These are phyloP conservation scores for Funneliformis geosporum DNA, from an alignment of 192 early-diverging fungal genomes.

Conservation along the genomic window DNA sequence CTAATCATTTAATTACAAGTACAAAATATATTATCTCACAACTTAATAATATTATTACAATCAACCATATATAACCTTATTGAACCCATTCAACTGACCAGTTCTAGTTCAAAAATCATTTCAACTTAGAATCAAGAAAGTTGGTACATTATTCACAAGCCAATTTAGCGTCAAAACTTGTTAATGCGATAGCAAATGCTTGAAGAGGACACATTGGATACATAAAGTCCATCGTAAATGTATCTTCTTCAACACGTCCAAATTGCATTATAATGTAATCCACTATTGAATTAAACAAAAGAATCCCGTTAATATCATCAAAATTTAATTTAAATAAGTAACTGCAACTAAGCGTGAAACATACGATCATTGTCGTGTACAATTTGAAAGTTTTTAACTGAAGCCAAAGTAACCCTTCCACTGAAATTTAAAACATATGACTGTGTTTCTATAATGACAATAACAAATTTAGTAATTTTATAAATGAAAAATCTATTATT, in stretches of 20 bases:
- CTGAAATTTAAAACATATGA: constrained; percentile 95
- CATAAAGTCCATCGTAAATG: constrained; percentile 88
- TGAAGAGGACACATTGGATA: constrained; percentile 89
- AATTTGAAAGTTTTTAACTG: constrained; percentile 98
- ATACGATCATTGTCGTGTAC: constrained; percentile 87
- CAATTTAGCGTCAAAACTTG: constrained; percentile 88
- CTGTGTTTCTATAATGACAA: constrained; percentile 63
- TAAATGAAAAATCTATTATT: neutral
- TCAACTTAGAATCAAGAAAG: too few relatives aligned
- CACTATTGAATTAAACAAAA: constrained; percentile 48
- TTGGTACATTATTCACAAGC: constrained; percentile 74
- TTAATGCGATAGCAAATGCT: constrained; percentile 88
- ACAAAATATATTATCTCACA: too few relatives aligned
- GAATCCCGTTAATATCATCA: too few relatives aligned
- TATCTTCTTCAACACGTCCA: constrained; percentile 72
- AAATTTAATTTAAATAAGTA: too few relatives aligned
- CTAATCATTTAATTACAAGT: too few relatives aligned
- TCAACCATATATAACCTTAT: too few relatives aligned
- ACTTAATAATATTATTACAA: too few relatives aligned
- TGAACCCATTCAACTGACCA: too few relatives aligned
- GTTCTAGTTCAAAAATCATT: too few relatives aligned
- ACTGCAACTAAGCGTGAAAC: constrained; percentile 20
- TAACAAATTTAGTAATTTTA: neutral
- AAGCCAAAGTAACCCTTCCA: constrained; percentile 82
- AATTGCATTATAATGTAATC: constrained; percentile 96